These are phyloP conservation scores for Xylariaceae sp. DNA, from an alignment of 2,329 filamentous ascomycete genomes.

Conservation along the genomic window DNA sequence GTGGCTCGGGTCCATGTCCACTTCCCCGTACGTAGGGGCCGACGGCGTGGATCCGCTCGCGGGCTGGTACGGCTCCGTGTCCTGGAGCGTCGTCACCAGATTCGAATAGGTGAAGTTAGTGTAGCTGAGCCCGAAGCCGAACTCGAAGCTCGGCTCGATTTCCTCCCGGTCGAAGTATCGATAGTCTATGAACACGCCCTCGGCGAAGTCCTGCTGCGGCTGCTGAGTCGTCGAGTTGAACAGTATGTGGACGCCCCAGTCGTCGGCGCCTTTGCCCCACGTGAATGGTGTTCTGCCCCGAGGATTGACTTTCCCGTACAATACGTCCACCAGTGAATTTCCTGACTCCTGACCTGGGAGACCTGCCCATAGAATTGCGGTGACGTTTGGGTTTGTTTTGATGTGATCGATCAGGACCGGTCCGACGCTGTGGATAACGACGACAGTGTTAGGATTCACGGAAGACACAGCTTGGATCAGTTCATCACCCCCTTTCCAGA, in stretches of 20 bases:
- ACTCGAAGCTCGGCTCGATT: constrained; percentile 74
- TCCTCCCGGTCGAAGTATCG: constrained; percentile 69
- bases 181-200: constrained; percentile 83
- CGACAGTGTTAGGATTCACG: constrained; percentile 81
- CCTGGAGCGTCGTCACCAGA: constrained; percentile 54
- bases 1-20: constrained; percentile 32
- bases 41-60: constrained; percentile 61
- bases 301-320: constrained; percentile 79
- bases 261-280: constrained; percentile 65
- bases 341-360: constrained; percentile 81
- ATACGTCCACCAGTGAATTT: constrained; percentile 74
- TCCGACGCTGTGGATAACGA: constrained; percentile 85
- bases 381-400: constrained; percentile 73
- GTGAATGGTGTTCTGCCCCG: constrained; percentile 77
- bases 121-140: constrained; percentile 81
- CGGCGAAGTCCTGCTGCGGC: constrained; percentile 73
- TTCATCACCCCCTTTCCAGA: constrained; percentile 80
- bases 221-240: constrained; percentile 65
- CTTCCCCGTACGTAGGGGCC: constrained; percentile 65
- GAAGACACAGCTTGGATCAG: constrained; percentile 78
- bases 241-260: constrained; percentile 68
- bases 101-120: constrained; percentile 76
- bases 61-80: constrained; percentile 55
- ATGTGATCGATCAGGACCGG: constrained; percentile 75
- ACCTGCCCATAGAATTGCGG: constrained; percentile 79